phyloP scores from a whole-genome alignment of 108 stramenopile genomes.

The Pelagomonas calceolata region DNA sequence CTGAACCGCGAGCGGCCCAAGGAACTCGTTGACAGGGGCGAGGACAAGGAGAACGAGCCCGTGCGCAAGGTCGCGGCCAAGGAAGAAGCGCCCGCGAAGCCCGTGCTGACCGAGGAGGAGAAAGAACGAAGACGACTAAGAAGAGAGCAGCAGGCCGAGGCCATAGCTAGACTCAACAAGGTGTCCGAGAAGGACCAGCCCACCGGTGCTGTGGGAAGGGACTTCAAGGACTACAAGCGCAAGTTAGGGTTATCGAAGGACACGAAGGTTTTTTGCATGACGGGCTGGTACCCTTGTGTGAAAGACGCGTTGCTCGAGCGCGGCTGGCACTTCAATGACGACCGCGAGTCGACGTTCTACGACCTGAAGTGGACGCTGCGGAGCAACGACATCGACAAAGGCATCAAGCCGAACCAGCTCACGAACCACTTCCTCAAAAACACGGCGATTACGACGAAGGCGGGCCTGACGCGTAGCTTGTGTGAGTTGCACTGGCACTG shows the following conservation, averaged over 20 bases:
- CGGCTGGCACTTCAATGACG: slow-evolving; percentile 45
- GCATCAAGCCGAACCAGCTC: slow-evolving; percentile 34
- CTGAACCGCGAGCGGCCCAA: neutral
- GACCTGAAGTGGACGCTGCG: slow-evolving; percentile 50
- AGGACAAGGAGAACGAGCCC: neutral
- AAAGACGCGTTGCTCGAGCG: slow-evolving; percentile 36
- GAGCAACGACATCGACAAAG: slow-evolving; percentile 18
- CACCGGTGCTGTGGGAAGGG: neutral
- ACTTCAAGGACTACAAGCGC: slow-evolving; percentile 15
- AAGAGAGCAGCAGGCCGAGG: too few species aligned
- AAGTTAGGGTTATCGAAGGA: slow-evolving; percentile 20
- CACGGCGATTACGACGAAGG: slow-evolving; percentile 43
- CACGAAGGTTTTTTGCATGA: slow-evolving; percentile 37
- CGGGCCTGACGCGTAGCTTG: slow-evolving; percentile 32
- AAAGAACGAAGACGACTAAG: too few species aligned
- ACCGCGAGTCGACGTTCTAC: slow-evolving; percentile 37
- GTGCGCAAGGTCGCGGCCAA: neutral
- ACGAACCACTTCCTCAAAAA: slow-evolving; percentile 47
- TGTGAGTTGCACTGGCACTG: slow-evolving; percentile 34
- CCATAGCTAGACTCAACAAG: too few species aligned
- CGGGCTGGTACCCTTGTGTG: slow-evolving; percentile 55
- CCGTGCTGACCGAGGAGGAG: neutral
- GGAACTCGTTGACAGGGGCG: neutral
- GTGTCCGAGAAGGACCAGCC: too few species aligned
- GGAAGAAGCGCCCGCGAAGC: neutral